These are phyloP conservation scores for Oryza officinalis DNA, from an alignment of 176 grass and related monocot species.

Conservation along the genomic window DNA sequence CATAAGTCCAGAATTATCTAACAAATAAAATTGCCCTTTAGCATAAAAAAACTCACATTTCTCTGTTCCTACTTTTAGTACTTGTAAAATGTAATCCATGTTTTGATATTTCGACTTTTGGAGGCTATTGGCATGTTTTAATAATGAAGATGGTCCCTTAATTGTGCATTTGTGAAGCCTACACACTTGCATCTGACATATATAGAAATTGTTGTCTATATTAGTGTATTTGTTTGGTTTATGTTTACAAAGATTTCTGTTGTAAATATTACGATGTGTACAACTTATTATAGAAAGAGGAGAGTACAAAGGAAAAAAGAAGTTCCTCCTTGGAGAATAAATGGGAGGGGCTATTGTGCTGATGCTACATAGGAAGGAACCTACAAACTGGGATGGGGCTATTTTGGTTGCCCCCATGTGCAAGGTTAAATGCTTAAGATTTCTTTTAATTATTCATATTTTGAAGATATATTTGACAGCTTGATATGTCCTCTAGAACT, in stretches of 20 bases:
- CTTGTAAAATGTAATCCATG: no score
- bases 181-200: neutral
- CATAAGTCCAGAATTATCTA: no score
- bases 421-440: constrained; percentile 47
- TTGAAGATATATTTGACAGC: neutral
- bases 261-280: neutral
- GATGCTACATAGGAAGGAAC: constrained; percentile 70
- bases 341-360: constrained; percentile 78
- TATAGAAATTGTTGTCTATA: neutral
- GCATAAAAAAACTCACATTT: no score
- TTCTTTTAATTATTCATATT: neutral
- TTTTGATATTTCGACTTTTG: no score
- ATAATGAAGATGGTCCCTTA: no score
- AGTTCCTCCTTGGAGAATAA: constrained; percentile 66
- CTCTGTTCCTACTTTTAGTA: no score
- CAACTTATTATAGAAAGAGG: constrained; percentile 43
- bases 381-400: constrained; percentile 63
- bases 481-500: neutral
- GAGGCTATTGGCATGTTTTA: no score
- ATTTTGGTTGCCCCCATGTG: constrained; percentile 82
- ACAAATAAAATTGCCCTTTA: no score
- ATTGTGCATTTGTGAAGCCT: no score
- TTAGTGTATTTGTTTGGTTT: no score
- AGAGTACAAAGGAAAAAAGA: constrained; percentile 42
- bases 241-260: neutral